Evolutionary conservation across 768 basidiomycete species (phyloP).

Genomic region (Daedaleopsis nitida): DNA sequence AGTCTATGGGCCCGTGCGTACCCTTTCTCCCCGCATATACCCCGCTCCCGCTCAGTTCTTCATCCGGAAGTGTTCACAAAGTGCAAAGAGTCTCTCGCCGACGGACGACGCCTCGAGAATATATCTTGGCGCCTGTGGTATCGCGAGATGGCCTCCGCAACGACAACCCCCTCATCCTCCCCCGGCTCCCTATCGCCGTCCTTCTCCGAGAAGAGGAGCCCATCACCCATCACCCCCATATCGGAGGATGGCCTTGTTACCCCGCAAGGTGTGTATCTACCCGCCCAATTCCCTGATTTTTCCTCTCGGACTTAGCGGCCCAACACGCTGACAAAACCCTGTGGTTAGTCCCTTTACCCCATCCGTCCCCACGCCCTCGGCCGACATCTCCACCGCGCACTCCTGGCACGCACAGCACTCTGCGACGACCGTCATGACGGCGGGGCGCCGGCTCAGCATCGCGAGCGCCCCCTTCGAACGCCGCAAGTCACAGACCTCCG

Average conservation of each 20-base stretch:
- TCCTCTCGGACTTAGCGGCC: conserved; percentile 7
- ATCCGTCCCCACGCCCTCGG: conserved; percentile 1
- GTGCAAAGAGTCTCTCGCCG: conserved; percentile 75
- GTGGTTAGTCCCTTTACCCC: conserved; percentile 5
- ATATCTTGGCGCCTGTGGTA: conserved; percentile 88
- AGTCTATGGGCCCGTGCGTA: conserved; percentile 69
- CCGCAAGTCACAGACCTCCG: conserved; percentile 26
- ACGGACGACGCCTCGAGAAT: conserved; percentile 84
- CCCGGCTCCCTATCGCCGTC: conserved; percentile 32
- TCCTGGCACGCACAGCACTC: conserved; percentile 30
- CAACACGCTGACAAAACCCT: background rate
- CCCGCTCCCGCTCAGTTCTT: conserved; percentile 8
- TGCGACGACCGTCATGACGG: conserved; percentile 9
- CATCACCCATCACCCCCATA: conserved; percentile 34
- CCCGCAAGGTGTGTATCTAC: conserved; percentile 23
- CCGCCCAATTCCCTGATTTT: background rate
- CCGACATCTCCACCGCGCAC: conserved; percentile 17
- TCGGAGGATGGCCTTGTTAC: conserved; percentile 25
- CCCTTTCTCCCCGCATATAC: conserved; percentile 1
- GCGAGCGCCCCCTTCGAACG: conserved; percentile 28
- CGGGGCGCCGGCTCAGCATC: conserved; percentile 29
- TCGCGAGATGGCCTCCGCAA: conserved; percentile 53
- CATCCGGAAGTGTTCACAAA: conserved; percentile 71
- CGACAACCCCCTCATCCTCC: conserved; percentile 31
- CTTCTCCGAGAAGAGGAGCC: conserved; percentile 26